phyloP scores from a whole-genome alignment of 768 basidiomycete genomes.

The Sutorius australiensis region DNA sequence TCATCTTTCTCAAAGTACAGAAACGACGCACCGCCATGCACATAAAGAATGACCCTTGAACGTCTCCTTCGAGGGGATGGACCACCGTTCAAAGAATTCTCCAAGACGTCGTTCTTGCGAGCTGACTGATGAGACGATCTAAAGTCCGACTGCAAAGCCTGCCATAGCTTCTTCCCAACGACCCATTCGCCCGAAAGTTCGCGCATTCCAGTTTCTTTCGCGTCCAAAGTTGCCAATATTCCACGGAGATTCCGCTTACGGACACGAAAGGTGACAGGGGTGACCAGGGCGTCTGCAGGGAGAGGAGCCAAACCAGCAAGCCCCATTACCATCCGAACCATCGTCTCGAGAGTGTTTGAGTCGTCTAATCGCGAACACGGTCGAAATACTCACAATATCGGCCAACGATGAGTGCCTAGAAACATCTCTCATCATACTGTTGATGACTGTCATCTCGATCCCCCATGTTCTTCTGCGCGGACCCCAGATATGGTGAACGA shows the following conservation, averaged over 20 bases:
- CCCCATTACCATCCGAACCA: constrained; percentile 64
- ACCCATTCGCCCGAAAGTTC: constrained; percentile 96
- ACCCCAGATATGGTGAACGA: constrained; percentile 79
- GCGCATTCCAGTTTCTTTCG: constrained; percentile 67
- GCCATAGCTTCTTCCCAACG: constrained; percentile 90
- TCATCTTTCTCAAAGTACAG: not conserved
- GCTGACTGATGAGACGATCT: constrained; percentile 40
- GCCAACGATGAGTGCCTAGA: constrained; percentile 78
- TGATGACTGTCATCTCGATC: constrained; percentile 87
- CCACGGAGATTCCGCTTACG: constrained; percentile 69
- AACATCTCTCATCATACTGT: constrained; percentile 81
- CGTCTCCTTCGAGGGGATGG: constrained; percentile 38
- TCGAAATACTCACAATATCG: constrained; percentile 60
- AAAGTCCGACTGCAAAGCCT: constrained; percentile 79
- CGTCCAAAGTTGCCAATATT: constrained; percentile 73
- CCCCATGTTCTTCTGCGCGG: constrained; percentile 92
- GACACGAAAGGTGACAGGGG: constrained; percentile 89
- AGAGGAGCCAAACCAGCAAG: constrained; percentile 80
- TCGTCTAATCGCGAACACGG: not conserved
- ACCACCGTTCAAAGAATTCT: constrained; percentile 15
- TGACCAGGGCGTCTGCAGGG: constrained; percentile 89
- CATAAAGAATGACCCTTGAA: constrained; percentile 85
- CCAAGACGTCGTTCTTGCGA: constrained; percentile 17
- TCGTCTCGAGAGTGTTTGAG: constrained; percentile 32
- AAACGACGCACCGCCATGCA: constrained; percentile 75